Base-by-base conservation (phyloP, 176 grass and related monocot genomes). In the Coix lacrymajobi region DNA sequence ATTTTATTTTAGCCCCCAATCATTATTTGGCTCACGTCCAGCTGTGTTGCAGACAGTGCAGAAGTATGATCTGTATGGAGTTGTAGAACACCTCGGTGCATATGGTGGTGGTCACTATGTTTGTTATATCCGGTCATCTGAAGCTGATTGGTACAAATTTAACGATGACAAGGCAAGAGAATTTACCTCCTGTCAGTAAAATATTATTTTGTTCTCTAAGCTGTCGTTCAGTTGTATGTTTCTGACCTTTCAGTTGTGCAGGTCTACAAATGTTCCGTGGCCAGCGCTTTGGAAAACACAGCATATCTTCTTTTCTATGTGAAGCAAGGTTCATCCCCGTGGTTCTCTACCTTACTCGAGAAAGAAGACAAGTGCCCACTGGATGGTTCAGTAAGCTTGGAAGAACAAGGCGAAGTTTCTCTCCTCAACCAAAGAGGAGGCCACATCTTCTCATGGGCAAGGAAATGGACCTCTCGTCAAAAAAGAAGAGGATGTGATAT, bases 261-360 rank as follows among this genome's bases (percentile, higher is more conserved):
- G 90, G 76, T 92, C 20, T 28, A 1, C 11, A 69, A 26, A 39
- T 60, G 8, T 76, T 57, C 75, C 2, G 84, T 85, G 54, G 79
- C 19, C 63, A 7, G 7, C 12, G 73, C 85, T 29, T 78, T 92
- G 69, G 46, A 84, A 13, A 56, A 15, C 15, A 16, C 64, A 40
- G 84, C 91, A 11, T 92, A 89, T 46, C 57, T 92, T 62, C 85
- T 92, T 36, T 92, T 92, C 49, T 92, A 92, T 81, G 57, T 87
- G 19, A 89, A 89, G 84, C 65, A 85, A 69, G 84, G 91, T 62
- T 87, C 91, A 31, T 89, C 65, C 34, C 76, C 80, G 0, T 89
- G 87, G 91, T 92, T 92, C 74, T 82, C 85, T 28, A 81, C 51
- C 32, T 82, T 92, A 49, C 74, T 92, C 26, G 81, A 90, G 66